Conservation (phyloP, 1,139 yeast species). For the Geotrichum bryndzae region DNA sequence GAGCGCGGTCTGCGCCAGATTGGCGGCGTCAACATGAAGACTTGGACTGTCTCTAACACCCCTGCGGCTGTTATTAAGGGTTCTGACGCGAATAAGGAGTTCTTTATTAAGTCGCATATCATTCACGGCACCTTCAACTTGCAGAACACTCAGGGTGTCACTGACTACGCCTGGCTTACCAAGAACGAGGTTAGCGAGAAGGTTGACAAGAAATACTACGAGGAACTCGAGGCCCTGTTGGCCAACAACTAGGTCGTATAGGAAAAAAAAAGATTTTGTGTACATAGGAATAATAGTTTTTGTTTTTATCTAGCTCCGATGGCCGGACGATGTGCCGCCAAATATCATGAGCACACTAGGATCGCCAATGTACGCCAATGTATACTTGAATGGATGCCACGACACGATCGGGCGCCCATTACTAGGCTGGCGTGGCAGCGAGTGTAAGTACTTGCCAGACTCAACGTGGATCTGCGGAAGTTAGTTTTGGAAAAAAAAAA, state of each 20-base stretch:
- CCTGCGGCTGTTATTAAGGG: slow-evolving; percentile 61
- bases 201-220: slow-evolving; percentile 52
- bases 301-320: slow-evolving; percentile 3
- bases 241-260: slow-evolving; percentile 20
- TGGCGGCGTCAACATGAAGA: slow-evolving; percentile 74
- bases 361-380: slow-evolving; percentile 33
- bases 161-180: slow-evolving; percentile 73
- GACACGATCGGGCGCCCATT: slow-evolving; percentile 24
- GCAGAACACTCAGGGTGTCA: slow-evolving; percentile 34
- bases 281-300: slow-evolving; percentile 9
- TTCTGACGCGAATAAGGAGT: slow-evolving; percentile 42
- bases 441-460: slow-evolving; percentile 28
- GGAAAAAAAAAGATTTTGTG: slow-evolving; percentile 3
- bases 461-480: slow-evolving; percentile 23
- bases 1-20: slow-evolving; percentile 62
- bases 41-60: slow-evolving; percentile 82
- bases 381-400: slow-evolving; percentile 34
- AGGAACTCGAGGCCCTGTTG: slow-evolving; percentile 29
- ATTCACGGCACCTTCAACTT: slow-evolving; percentile 77
- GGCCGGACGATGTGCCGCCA: slow-evolving; percentile 9
- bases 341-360: slow-evolving; percentile 20
- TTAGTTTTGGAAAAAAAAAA: neutral
- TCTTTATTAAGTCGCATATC: slow-evolving; percentile 80
- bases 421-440: slow-evolving; percentile 14
- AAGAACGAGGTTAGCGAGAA: slow-evolving; percentile 65